Evolutionary conservation across 2,329 filamentous ascomycete species (phyloP), one percentile per base, ranked within the genome.

Genomic region (Colletotrichum tropicicola): DNA sequence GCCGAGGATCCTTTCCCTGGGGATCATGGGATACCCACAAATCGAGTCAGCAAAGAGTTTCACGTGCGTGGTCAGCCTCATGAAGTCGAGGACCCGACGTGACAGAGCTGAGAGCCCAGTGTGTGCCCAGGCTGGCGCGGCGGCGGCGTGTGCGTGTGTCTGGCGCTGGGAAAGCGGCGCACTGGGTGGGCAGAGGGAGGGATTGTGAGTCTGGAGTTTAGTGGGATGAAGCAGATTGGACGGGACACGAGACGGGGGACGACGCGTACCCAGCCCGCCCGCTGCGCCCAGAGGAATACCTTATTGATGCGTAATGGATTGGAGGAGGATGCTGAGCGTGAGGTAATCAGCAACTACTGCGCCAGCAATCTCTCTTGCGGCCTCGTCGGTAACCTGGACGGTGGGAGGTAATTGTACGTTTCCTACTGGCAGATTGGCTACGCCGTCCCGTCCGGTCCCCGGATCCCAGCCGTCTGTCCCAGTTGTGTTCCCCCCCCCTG

Each of bases 41-140:
- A 65, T 65, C 49, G 62, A 65, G 62, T 65, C 62, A 62, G 44
- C 60, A 13, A 45, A n/a, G 35, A 17, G 62, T 55, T 65, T 65
- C 57, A 65, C 61, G 44, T 65, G 49, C 49, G 19, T 6, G 35
- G 43, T 55, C 62, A 48, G 28, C 9, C 23, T 44, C 27, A 27
- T 37, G 19, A 37, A 15, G 45, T 41, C 15, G 37, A 9, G 9
- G 30, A 9, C 30, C 30, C 30, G 30, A 35, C 9, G 15, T 15
- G 15, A 35, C 30, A 6, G 5, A 9, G 30, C 9, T 35, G 30
- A 9, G 15, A 35, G 30, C 4, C 15, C 9, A 15, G 9, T 35
- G 30, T 35, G 30, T 9, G 30, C 30, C 9, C 5, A 15, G n/a
- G n/a, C n/a, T 35, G 27, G 35, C 37, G 48, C 9, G 15, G 23